Evolutionary conservation across 1,284 basidiomycete species (phyloP).

Genomic region (Malassezia sympodialis): DNA sequence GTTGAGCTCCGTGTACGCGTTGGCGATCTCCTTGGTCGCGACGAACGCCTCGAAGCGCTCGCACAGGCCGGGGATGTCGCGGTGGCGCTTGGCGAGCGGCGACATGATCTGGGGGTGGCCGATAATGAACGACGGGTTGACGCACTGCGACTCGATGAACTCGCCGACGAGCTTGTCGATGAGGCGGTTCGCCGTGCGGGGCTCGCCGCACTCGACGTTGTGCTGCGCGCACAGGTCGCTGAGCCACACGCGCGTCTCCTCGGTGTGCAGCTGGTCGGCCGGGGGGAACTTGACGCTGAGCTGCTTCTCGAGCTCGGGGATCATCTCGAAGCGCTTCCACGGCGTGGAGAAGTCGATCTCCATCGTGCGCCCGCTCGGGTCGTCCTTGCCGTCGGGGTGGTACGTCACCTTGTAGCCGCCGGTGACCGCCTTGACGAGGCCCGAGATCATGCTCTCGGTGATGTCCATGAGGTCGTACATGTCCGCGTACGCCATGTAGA

Average conservation of each 20-base stretch:
- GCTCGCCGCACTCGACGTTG: conserved; percentile 93
- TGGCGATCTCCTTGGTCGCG: conserved; percentile 82
- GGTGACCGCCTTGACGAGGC: conserved; percentile 78
- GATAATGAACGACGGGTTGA: conserved; percentile 87
- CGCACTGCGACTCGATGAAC: conserved; percentile 90
- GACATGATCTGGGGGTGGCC: conserved; percentile 99
- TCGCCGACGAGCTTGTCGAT: conserved; percentile 97
- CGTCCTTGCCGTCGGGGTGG: conserved; percentile 85
- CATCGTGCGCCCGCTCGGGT: conserved; percentile 56
- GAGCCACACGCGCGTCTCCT: conserved; percentile 80
- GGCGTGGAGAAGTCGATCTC: conserved; percentile 81
- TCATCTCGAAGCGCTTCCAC: conserved; percentile 99
- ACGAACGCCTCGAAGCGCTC: conserved; percentile 98
- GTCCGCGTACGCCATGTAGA: conserved; percentile 99
- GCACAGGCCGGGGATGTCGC: conserved; percentile 61
- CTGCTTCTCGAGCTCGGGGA: conserved; percentile 83
- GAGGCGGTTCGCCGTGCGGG: conserved; percentile 85
- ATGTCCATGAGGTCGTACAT: conserved; percentile 99
- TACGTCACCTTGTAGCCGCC: conserved; percentile 74
- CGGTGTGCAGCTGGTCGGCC: conserved; percentile 78
- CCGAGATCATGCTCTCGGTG: conserved; percentile 82
- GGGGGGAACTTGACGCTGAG: conserved; percentile 83
- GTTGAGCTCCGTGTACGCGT: conserved; percentile 70
- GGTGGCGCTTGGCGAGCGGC: conserved; percentile 61
- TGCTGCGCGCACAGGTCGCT: conserved; percentile 68